These are phyloP conservation scores for Strobilomyces dryophilus DNA, from an alignment of 768 basidiomycete species.

Conservation along the genomic window DNA sequence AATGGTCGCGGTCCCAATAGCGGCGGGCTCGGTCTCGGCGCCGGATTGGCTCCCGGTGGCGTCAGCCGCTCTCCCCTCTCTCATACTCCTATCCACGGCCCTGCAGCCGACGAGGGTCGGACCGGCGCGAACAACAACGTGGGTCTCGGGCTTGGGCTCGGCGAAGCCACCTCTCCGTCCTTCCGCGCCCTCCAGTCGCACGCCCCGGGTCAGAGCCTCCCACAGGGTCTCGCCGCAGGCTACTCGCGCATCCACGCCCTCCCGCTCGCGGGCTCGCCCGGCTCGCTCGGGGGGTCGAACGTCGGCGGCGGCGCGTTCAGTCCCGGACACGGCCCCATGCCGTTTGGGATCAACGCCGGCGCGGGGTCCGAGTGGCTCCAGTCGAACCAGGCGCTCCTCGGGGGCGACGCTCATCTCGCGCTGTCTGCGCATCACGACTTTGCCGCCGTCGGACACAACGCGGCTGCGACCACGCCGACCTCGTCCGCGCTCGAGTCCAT, in stretches of 20 bases:
- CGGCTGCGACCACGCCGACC: conserved; percentile 4
- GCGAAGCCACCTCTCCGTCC: conserved; percentile 54
- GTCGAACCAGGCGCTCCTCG: conserved; percentile 20
- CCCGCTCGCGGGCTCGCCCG: conserved; percentile 39
- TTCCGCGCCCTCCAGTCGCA: conserved; percentile 81
- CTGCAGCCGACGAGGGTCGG: conserved; percentile 25
- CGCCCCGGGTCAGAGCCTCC: conserved; percentile 86
- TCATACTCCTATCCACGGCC: conserved; percentile 25
- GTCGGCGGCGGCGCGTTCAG: conserved; percentile 27
- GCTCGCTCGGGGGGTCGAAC: conserved; percentile 26
- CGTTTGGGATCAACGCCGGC: conserved; percentile 29
- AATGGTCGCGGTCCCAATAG: conserved; percentile 26
- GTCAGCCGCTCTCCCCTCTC: conserved; percentile 28
- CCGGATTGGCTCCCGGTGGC: conserved; percentile 22
- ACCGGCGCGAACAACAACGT: conserved; percentile 8
- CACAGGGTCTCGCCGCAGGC: conserved; percentile 89
- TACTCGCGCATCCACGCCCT: conserved; percentile 85
- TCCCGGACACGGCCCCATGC: conserved; percentile 29
- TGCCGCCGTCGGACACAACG: not conserved
- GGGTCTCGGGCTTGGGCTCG: conserved; percentile 18
- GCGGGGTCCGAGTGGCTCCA: conserved; percentile 24
- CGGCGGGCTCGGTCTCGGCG: conserved; percentile 17
- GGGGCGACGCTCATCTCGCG: conserved; percentile 20
- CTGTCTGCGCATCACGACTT: conserved; percentile 26
- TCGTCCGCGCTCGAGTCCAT: conserved; percentile 43